These are phyloP conservation scores for Paxillus ammoniavirescens DNA, from an alignment of 768 basidiomycete species.

Conservation along the genomic window DNA sequence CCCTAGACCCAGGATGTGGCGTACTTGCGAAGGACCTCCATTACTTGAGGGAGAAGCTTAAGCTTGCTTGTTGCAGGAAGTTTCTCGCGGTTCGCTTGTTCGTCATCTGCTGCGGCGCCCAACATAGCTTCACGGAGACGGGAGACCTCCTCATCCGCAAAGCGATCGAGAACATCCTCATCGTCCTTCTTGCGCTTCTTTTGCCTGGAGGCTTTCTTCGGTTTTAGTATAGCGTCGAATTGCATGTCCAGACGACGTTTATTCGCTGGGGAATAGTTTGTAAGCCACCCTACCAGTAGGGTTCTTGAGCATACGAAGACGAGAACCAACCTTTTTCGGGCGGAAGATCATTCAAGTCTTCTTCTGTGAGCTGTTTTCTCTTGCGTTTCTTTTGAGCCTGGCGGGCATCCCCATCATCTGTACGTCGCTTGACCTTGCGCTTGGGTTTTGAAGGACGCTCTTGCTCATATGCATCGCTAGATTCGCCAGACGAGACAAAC, in stretches of 20 bases:
- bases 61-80: slow-evolving; percentile 85
- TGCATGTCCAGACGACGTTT: slow-evolving; percentile 78
- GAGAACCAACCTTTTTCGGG: slow-evolving; percentile 68
- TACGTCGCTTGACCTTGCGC: slow-evolving; percentile 35
- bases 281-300: neutral
- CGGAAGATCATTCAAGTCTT: slow-evolving; percentile 65
- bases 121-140: slow-evolving; percentile 89
- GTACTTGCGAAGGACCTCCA: slow-evolving; percentile 91
- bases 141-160: slow-evolving; percentile 89
- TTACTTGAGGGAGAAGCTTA: slow-evolving; percentile 80
- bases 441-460: slow-evolving; percentile 28
- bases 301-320: neutral
- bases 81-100: slow-evolving; percentile 74
- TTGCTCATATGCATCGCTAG: slow-evolving; percentile 54
- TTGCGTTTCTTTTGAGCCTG: slow-evolving; percentile 53
- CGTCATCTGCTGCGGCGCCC: slow-evolving; percentile 80
- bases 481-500: slow-evolving; percentile 38
- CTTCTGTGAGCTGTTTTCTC: slow-evolving; percentile 57
- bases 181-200: slow-evolving; percentile 75
- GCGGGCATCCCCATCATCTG: slow-evolving; percentile 41
- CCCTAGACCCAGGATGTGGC: slow-evolving; percentile 15
- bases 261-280: slow-evolving; percentile 47
- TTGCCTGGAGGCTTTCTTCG: slow-evolving; percentile 64
- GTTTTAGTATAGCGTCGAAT: slow-evolving; percentile 84
- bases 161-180: slow-evolving; percentile 80